A percentile compares a stretch with the other conserved stretches of the same genome.
These are phyloP conservation scores for Teunomyces pallodes DNA, from an alignment of 805 yeast genomes.

Conservation along the genomic window DNA sequence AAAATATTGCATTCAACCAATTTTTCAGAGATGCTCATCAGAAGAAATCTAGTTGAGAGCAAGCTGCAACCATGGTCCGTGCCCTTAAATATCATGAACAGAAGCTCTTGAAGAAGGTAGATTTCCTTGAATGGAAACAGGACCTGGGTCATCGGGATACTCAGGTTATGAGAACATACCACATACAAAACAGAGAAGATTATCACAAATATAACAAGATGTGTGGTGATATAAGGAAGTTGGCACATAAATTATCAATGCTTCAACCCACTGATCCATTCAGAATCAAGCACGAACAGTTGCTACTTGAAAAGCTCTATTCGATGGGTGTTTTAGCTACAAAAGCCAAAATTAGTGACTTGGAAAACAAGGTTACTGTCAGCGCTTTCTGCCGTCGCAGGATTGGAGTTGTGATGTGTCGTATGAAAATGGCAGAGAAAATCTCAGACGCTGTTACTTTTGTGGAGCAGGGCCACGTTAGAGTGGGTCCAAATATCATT, in stretches of 20 bases:
- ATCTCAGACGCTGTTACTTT: constrained; percentile 85
- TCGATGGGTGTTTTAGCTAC: constrained; percentile 86
- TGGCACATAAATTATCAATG: constrained; percentile 82
- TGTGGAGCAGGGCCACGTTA: constrained; percentile 94
- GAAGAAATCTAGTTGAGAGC: background rate
- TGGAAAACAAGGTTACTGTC: constrained; percentile 89
- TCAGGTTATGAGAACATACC: constrained; percentile 94
- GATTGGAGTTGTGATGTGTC: constrained; percentile 90
- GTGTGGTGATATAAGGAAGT: constrained; percentile 86
- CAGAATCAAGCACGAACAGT: constrained; percentile 83
- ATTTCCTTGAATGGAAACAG: constrained; percentile 96
- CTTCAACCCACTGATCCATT: constrained; percentile 85
- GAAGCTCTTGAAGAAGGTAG: constrained; percentile 91
- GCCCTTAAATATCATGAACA: constrained; percentile 92
- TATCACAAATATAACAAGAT: constrained; percentile 90
- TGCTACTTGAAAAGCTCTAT: constrained; percentile 81
- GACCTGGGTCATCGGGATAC: constrained; percentile 94
- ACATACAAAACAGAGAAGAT: constrained; percentile 91
- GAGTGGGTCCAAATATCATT: constrained; percentile 94
- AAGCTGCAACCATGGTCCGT: constrained; percentile 60
- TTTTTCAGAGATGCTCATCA: constrained; percentile 2
- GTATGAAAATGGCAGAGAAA: constrained; percentile 90
- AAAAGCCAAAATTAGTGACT: constrained; percentile 85
- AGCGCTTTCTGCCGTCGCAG: constrained; percentile 91
- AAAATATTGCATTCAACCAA: background rate